Base-by-base conservation (phyloP, 441 rosid genomes). In the Jatropha podagrica region DNA sequence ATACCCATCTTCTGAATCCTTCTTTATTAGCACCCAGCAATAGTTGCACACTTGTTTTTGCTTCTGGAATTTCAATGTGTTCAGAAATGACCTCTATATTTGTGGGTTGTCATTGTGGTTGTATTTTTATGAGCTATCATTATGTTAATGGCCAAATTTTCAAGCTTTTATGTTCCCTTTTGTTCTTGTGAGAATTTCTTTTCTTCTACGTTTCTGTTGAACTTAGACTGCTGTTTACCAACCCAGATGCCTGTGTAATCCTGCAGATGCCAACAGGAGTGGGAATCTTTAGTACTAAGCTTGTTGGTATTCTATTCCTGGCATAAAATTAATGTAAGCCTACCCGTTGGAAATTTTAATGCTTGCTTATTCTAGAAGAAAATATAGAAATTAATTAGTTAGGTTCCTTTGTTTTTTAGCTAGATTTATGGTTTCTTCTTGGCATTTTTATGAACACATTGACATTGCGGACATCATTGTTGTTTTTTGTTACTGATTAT, bases 251-350 rank as follows among this genome's bases (percentile, higher is more conserved):
- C 38, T 1, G 46, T 38, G 67, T 63, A 18, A 0, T 66, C 23
- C 60, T n/a, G 40, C 72, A 49, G 72, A 68, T 26, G 72, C 23
- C 72, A 18, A 70, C 52, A 20, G 37, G 18, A 40, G 37, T 68
- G 40, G 12, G 38, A 71, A 20, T 58, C 38, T 23, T 59, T 15
- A 23, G 26, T 64, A 38, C 37, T 18, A 32, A 72, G 60, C 49
- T 61, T 48, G 48, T 49, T 61, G 10, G 46, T 13, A 51, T 51
- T 40, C 60, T 49, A 27, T 27, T 63, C 60, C 51, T 13, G 60
- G 51, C 9, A 59, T 63, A 6, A 55, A 10, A 17, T 27, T 27
- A 27, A 27, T 27, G 32, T 27, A 27, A 27, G 32, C 32, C 44
- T 69, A 23, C 46, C n/a, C 0, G 17, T 54, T 54, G 3, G 48